Evolutionary conservation across 306 rosid genomes (phyloP).

Genomic region (Styphnolobium japonicum): DNA sequence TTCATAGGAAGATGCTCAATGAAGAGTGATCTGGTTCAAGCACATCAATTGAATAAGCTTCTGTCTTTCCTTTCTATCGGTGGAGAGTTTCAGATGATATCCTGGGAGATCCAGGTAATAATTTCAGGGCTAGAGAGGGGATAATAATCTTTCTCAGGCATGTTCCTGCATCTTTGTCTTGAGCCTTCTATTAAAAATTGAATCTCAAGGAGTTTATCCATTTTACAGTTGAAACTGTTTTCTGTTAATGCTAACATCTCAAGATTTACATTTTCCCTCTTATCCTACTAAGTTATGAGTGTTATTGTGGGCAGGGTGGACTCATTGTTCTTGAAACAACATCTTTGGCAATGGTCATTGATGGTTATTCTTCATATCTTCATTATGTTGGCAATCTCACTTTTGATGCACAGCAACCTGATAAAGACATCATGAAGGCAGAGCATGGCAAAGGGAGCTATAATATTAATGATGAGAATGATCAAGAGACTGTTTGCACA

Average conservation of each 20-base stretch:
- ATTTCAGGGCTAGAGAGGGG: slow-evolving; percentile 25
- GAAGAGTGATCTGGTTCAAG: slow-evolving; percentile 55
- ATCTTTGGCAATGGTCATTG: slow-evolving; percentile 52
- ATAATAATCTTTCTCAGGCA: not conserved
- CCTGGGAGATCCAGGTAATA: slow-evolving; percentile 78
- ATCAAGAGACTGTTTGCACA: slow-evolving; percentile 37
- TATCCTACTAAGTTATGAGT: slow-evolving; percentile 27
- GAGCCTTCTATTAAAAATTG: slow-evolving; percentile 2
- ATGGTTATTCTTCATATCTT: slow-evolving; percentile 46
- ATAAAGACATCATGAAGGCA: slow-evolving; percentile 34
- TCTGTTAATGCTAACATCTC: not conserved
- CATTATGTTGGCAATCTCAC: slow-evolving; percentile 40
- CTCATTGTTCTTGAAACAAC: slow-evolving; percentile 61
- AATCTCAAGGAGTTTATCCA: slow-evolving; percentile 14
- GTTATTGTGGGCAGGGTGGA: slow-evolving; percentile 76
- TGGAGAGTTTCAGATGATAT: slow-evolving; percentile 53
- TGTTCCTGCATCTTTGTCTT: slow-evolving; percentile 28
- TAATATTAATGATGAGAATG: slow-evolving; percentile 26
- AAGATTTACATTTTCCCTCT: slow-evolving; percentile 15
- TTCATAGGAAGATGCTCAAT: slow-evolving; percentile 60
- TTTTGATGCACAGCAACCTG: slow-evolving; percentile 33
- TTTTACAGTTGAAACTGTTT: slow-evolving; percentile 12
- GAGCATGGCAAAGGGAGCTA: slow-evolving; percentile 35
- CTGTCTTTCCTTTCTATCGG: slow-evolving; percentile 56
- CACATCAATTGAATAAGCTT: slow-evolving; percentile 54